Evolutionary conservation across 1,139 yeast species (phyloP), one percentile per base, ranked within the genome.

Genomic region (Suhomyces bribrorum): DNA sequence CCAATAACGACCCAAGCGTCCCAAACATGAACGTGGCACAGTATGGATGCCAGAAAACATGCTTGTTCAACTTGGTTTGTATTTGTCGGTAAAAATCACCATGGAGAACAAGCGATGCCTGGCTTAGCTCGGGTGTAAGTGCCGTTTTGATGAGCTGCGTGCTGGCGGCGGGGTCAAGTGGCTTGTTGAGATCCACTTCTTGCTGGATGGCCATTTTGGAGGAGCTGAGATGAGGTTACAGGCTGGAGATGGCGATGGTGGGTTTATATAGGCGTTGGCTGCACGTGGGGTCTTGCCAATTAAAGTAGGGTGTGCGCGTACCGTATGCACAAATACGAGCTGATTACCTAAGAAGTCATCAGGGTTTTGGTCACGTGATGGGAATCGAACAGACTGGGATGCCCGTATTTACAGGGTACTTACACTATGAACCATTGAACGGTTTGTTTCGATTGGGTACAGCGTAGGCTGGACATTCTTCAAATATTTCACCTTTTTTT

Each of bases 21-120:
- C 53, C 46, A 6, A 60, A 42, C n/a, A 66, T 27, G 4, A 68
- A 32, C 0, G 64, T 41, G 5, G 69, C 32, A 0, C 77, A 62
- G 14, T 63, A 34, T 5, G 75, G 77, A 45, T 80, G 79, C 66
- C 73, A 66, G 34, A 83, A 64, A 14, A 83, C 55, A 36, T 57
- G 52, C 40, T 60, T 64, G 50, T 77, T 80, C 37, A 81, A 70
- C 26, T 61, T 47, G 2, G 81, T 65, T 54, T 81, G 86, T 34
- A 73, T 64, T 55, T 76, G 83, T 41, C 82, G 69, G 43, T 77
- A 69, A 53, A 74, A 77, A 57, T 84, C 92, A 37, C 85, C 79
- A 25, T 82, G 79, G 40, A 84, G 62, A 39, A 77, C 79, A 38
- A 82, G 57, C 1, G 83, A 77, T 6, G 85, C 86, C 38, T 78